These are phyloP conservation scores for Collybiopsis luxurians DNA, from an alignment of 768 basidiomycete species.

Conservation along the genomic window DNA sequence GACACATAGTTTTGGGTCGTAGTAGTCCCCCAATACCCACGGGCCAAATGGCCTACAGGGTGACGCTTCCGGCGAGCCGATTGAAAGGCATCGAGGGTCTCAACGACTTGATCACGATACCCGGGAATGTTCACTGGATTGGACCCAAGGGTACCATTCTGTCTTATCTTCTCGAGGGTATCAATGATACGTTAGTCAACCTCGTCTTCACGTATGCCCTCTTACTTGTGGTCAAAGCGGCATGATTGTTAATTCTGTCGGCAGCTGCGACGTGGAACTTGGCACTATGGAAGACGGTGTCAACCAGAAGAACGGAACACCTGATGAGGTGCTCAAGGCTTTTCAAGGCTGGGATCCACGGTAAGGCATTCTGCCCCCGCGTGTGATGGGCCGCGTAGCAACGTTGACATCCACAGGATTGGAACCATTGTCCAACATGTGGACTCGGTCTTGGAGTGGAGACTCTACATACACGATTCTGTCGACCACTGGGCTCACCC, in stretches of 20 bases:
- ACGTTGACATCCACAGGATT: too few relatives aligned
- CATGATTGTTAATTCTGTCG: too few relatives aligned
- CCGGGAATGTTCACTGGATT: slow-evolving; percentile 13
- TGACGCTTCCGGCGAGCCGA: slow-evolving; percentile 10
- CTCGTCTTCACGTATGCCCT: slow-evolving; percentile 15
- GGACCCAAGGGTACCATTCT: slow-evolving; percentile 13
- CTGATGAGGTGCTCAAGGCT: slow-evolving; percentile 8
- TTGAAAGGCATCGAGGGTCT: slow-evolving; percentile 13
- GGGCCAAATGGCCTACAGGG: slow-evolving; percentile 15
- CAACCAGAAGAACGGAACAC: slow-evolving; percentile 12
- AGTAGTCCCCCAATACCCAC: slow-evolving; percentile 10
- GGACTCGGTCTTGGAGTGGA: too few relatives aligned
- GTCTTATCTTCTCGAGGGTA: slow-evolving; percentile 12
- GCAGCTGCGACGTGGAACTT: slow-evolving; percentile 13
- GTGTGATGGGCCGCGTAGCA: too few relatives aligned
- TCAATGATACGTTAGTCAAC: slow-evolving; percentile 14
- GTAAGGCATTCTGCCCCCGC: too few relatives aligned
- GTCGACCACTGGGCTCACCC: slow-evolving; percentile 37
- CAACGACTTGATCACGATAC: slow-evolving; percentile 13
- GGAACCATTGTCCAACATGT: too few relatives aligned
- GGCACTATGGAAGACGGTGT: slow-evolving; percentile 8
- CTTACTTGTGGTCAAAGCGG: too few relatives aligned
- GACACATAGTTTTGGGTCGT: slow-evolving; percentile 7
- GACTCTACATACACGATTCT: slow-evolving; percentile 38
- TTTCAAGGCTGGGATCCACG: slow-evolving; percentile 17